Base-by-base conservation (phyloP, 441 rosid genomes). In the Flueggea neowawraea region DNA sequence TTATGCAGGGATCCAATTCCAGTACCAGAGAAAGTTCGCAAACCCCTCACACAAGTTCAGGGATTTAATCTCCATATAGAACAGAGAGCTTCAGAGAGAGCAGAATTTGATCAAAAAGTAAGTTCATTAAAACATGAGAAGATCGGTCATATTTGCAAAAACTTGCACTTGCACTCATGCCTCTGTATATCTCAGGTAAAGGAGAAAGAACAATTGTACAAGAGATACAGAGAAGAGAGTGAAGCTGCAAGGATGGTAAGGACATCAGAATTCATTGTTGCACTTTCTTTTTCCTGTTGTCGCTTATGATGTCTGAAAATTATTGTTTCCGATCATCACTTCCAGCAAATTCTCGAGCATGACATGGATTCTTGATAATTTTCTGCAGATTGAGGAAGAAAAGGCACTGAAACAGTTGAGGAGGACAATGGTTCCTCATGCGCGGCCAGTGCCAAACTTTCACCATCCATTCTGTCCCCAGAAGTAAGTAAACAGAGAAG, bases 31-130 rank as follows among this genome's bases (percentile, higher is more conserved):
- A 95, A 83, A 80, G 84, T 75, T 53, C 82, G 98, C 33, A 92
- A 66, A 71, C 98, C 99, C 12, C 88, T 95, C 54, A 92, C 95
- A 10, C 87, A 87, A 67, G 86, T 95, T 52, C 84, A 90, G 65
- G 79, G 81, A 68, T 83, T 95, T 55, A 83, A 83, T 59, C 96
- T 83, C 61, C 89, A 84, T 66, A 82, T 81, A n/a, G 86, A 88
- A 48, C 69, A 76, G 17, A 83, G 99, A 32, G 93, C 94, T 0
- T 85, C 73, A 4, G 96, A 85, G 33, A 82, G 99, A 77, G 89
- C 93, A 66, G 99, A 90, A 43, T 95, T 90, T 72, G 96, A 95
- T 77, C 91, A 95, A 0, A 91, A 87, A 80, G 99, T 85, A 75
- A 78, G 64, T 68, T 55, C 31, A 13, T 13, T 33, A 3, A 36